These are phyloP conservation scores for Lactifluus hygrophoroides DNA, from an alignment of 768 basidiomycete genomes.

Conservation along the genomic window DNA sequence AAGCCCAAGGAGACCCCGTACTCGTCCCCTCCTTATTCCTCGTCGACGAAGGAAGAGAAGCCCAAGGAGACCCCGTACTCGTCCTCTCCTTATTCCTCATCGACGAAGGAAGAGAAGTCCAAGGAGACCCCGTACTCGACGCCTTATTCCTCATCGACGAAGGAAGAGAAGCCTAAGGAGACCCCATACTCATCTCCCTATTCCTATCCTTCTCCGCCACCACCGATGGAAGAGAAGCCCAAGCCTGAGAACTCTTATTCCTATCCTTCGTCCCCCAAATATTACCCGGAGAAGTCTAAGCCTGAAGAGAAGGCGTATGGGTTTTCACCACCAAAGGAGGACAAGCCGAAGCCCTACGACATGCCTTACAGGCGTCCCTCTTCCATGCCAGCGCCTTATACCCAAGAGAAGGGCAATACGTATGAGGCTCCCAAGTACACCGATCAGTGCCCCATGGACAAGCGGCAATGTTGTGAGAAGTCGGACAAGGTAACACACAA, in stretches of 20 bases:
- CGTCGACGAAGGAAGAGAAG: not conserved
- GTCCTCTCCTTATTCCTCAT: not conserved
- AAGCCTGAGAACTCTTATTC: not conserved
- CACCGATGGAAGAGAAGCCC: not conserved
- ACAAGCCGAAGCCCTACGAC: not conserved
- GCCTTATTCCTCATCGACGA: not conserved
- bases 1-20: not conserved
- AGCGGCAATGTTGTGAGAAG: not conserved
- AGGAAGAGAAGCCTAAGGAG: not conserved
- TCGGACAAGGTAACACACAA: no score
- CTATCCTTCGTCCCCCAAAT: not conserved
- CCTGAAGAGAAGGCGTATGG: not conserved
- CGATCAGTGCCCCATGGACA: not conserved
- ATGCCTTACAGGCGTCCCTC: not conserved
- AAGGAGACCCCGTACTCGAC: no score
- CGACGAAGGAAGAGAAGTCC: not conserved
- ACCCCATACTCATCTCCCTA: no score
- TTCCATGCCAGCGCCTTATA: not conserved
- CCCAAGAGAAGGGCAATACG: not conserved
- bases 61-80: no score
- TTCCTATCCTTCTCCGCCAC: no score
- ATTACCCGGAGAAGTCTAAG: not conserved
- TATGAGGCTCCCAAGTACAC: not conserved
- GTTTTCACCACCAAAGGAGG: not conserved
- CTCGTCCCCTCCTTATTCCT: no score